These are phyloP conservation scores for Cladorrhinum samala DNA, from an alignment of 495 filamentous ascomycete genomes.

Conservation along the genomic window DNA sequence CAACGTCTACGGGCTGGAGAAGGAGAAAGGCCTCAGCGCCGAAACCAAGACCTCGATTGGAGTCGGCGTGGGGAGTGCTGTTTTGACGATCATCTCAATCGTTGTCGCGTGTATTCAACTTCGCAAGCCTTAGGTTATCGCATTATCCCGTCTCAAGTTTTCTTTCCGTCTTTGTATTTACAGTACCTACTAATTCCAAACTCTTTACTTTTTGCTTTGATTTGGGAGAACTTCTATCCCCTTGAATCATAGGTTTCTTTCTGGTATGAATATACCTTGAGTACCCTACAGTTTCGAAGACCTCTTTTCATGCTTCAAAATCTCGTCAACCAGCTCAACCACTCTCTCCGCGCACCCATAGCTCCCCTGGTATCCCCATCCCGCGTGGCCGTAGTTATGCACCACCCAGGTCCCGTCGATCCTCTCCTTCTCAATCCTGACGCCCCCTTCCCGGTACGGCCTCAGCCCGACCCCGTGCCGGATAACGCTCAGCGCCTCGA, in stretches of 20 bases:
- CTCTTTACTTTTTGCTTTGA: too few relatives aligned
- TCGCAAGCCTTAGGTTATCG: background rate
- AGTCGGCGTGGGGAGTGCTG: background rate
- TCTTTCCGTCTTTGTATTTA: too few relatives aligned
- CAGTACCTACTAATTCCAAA: too few relatives aligned
- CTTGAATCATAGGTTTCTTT: too few relatives aligned
- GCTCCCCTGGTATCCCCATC: constrained; percentile 83
- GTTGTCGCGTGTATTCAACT: background rate
- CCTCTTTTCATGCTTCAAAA: constrained; percentile 6
- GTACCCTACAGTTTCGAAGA: background rate
- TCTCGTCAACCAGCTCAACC: constrained; percentile 63
- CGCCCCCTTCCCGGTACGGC: constrained; percentile 67
- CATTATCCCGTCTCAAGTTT: too few relatives aligned
- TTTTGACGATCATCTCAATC: background rate
- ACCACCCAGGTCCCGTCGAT: constrained; percentile 69
- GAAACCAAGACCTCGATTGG: constrained; percentile 1
- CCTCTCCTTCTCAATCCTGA: constrained; percentile 76
- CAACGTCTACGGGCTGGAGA: background rate
- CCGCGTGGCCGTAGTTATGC: constrained; percentile 95
- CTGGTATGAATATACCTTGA: too few relatives aligned
- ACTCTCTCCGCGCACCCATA: constrained; percentile 75
- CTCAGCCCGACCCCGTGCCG: constrained; percentile 84
- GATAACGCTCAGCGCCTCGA: constrained; percentile 76
- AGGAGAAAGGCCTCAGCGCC: background rate
- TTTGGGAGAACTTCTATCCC: too few relatives aligned